Conservation (phyloP, 169 alveolate species). For the Plasmodium knowlesi region DNA sequence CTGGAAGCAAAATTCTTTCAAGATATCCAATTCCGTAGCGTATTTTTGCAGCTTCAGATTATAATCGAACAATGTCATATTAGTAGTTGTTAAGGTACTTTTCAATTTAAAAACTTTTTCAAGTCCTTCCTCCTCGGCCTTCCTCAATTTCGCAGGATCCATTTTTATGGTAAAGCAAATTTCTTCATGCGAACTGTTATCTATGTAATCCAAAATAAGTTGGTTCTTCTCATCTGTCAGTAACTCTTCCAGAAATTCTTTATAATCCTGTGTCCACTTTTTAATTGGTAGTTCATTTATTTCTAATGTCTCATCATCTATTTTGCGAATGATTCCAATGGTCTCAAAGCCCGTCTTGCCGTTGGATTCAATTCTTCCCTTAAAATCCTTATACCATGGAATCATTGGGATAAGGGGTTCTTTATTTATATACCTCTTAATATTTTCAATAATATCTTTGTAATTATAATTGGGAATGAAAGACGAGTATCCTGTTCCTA, state of each 20-base stretch:
- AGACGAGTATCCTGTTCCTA: constrained; percentile 98
- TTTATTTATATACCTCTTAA: constrained; percentile 91
- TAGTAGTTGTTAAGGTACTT: constrained; percentile 90
- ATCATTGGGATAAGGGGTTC: constrained; percentile 91
- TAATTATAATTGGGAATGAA: constrained; percentile 98
- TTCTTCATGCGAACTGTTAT: constrained; percentile 89
- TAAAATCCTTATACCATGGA: constrained; percentile 99
- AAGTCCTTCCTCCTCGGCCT: constrained; percentile 87
- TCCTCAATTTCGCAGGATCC: constrained; percentile 82
- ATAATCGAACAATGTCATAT: constrained; percentile 96
- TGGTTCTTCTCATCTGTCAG: constrained; percentile 76
- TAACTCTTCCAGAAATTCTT: constrained; percentile 92
- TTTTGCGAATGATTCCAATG: constrained; percentile 84
- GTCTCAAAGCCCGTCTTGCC: constrained; percentile 87
- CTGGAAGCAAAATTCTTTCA: constrained; percentile 93
- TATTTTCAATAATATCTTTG: constrained; percentile 93
- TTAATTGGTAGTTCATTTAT: constrained; percentile 98
- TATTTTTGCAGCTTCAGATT: constrained; percentile 92
- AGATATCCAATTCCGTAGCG: constrained; percentile 92
- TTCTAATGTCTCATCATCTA: constrained; percentile 86
- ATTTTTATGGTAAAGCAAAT: constrained; percentile 89
- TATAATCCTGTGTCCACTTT: constrained; percentile 97
- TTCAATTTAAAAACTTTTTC: constrained; percentile 94
- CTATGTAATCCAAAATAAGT: constrained; percentile 85
- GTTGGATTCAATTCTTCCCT: constrained; percentile 93